Base-by-base conservation (phyloP, 225 moss, liverwort and hornwort genomes). In the Pseudoscleropodium purum region DNA sequence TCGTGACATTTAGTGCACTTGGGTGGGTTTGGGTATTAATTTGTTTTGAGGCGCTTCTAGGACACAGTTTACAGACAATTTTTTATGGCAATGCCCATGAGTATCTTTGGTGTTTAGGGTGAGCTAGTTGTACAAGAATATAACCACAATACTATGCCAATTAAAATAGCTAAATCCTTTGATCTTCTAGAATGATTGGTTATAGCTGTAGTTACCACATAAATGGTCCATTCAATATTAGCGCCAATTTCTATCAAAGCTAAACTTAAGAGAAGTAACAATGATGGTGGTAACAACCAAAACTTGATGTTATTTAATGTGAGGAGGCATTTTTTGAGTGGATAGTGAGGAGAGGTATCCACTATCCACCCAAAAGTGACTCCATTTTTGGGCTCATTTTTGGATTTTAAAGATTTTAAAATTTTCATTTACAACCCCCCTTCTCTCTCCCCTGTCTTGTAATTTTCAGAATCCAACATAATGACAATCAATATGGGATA, bases 161-260 rank as follows among this genome's bases (percentile, higher is more conserved):
- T 24, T 4, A 72, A 72, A 72, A 41, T 41, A 26, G 8, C 3
- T 41, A 72, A 39, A 72, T 72, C 26, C 3, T 43, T 43, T 43
- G 5, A 15, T 41, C 14, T 2, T 27, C 16, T 15, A 73, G 9
- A 73, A 43, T 29, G 29, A 29, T 29, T 73, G 29, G 5, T 43
- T 73, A 73, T 15, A 52, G 15, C 4, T 15, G 52, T 5, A 52
- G 15, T 52, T 11, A 73, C 17, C 8, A 29, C 29, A 73, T 73
- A 17, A 45, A 29, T 3, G 0, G 0, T 43, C 14, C 39, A 72
- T 41, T 2, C 0, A 1, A 3, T 72, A 41, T 5, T 15, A 39
- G 15, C 1, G 0, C 8, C 16, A 0, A 43, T 2, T 73, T 29
- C 41, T 73, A 16, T 10, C 3, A 45, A 43, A 73, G 16, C 0